These are phyloP conservation scores for Mycena chlorophos DNA, from an alignment of 768 basidiomycete species.

Conservation along the genomic window DNA sequence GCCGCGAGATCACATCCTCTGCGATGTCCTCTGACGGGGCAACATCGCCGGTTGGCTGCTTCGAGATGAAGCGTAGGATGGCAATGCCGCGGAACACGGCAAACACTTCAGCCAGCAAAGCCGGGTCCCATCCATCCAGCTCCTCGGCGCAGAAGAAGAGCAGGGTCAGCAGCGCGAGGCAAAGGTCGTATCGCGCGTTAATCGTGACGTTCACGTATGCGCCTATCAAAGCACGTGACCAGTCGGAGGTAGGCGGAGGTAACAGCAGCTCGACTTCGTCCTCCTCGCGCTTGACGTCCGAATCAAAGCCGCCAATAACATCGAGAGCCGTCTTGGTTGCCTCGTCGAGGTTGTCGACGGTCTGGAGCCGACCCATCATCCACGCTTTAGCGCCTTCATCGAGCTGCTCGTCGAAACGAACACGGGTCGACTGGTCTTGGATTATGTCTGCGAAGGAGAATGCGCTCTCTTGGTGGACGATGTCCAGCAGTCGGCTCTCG, in stretches of 20 bases:
- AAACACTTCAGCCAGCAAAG: conserved; percentile 70
- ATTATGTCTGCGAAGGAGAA: conserved; percentile 78
- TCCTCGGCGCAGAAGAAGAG: conserved; percentile 72
- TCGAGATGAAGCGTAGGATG: conserved; percentile 62
- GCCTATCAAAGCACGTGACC: conserved; percentile 61
- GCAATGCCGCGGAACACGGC: conserved; percentile 78
- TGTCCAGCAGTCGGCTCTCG: conserved; percentile 60
- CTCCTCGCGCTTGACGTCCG: conserved; percentile 72
- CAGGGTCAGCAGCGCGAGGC: conserved; percentile 61
- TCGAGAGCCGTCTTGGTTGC: conserved; percentile 62
- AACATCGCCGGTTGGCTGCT: conserved; percentile 53
- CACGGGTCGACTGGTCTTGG: conserved; percentile 58
- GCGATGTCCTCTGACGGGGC: conserved; percentile 29
- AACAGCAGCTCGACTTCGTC: conserved; percentile 62
- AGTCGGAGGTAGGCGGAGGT: conserved; percentile 57
- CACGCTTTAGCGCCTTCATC: conserved; percentile 62
- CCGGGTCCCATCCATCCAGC: conserved; percentile 61
- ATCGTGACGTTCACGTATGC: conserved; percentile 63
- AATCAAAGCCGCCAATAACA: conserved; percentile 69
- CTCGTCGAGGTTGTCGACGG: conserved; percentile 54
- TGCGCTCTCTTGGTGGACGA: conserved; percentile 74
- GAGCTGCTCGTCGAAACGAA: conserved; percentile 54
- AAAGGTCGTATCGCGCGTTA: conserved; percentile 75
- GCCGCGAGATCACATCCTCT: conserved; percentile 66
- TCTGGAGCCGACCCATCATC: conserved; percentile 60